Conservation (phyloP, 305 asterid genomes). For the Fraxinus sp. region DNA sequence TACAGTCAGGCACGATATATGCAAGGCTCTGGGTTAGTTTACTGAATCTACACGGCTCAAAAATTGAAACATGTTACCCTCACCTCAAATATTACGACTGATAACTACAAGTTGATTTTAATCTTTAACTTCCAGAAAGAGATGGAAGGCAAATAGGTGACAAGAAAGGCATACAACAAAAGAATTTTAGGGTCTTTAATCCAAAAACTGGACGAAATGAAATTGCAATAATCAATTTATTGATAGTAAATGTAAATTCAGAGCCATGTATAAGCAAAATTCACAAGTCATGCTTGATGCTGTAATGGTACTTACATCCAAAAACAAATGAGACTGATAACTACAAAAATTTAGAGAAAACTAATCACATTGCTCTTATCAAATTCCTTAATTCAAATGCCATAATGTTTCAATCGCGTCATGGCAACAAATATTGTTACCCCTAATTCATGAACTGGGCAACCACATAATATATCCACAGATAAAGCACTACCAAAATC, state of each 20-base stretch:
- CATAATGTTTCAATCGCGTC: not conserved
- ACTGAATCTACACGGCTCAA: not conserved
- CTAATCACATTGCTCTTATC: not conserved
- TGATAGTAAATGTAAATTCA: not conserved
- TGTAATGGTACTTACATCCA: not conserved
- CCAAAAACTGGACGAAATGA: not conserved
- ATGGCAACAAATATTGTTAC: not conserved
- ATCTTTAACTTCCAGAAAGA: not conserved
- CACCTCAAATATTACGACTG: not conserved
- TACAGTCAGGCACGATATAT: not conserved
- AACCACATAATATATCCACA: not conserved
- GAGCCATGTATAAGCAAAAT: not conserved
- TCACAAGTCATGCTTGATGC: not conserved
- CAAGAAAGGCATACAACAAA: not conserved
- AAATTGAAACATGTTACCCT: not conserved
- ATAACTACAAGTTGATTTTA: not conserved
- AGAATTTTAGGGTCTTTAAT: not conserved
- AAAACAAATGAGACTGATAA: not conserved
- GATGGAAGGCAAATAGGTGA: not conserved
- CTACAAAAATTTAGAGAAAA: not conserved
- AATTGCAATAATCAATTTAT: not conserved
- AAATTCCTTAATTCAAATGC: not conserved
- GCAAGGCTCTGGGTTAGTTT: not conserved
- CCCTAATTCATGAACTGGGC: not conserved
- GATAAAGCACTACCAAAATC: not conserved